These are phyloP conservation scores for Coelastrella sp. DNA, from an alignment of 139 green algal species.

Conservation along the genomic window DNA sequence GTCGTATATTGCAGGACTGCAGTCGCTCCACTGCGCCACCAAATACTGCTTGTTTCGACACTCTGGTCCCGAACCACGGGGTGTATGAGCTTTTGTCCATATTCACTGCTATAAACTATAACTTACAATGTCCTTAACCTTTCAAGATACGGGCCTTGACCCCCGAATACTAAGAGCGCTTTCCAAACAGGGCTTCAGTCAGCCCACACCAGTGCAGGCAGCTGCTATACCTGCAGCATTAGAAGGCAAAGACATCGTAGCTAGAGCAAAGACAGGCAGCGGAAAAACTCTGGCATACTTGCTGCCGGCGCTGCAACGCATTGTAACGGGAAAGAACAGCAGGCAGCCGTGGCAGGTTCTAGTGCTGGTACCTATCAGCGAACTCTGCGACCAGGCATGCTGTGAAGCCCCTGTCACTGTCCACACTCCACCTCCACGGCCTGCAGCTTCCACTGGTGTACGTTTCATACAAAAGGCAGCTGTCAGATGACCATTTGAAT, in stretches of 20 bases:
- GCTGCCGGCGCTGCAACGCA: conserved; percentile 80
- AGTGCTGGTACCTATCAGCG: conserved; percentile 92
- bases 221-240: conserved; percentile 77
- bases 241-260: conserved; percentile 88
- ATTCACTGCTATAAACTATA: background rate
- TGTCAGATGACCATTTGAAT: too few relatives aligned
- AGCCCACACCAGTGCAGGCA: conserved; percentile 79
- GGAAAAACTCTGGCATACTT: conserved; percentile 95
- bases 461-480: too few relatives aligned
- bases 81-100: background rate
- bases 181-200: conserved; percentile 72
- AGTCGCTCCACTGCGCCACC: background rate
- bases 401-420: background rate
- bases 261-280: conserved; percentile 82
- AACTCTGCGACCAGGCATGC: conserved; percentile 93
- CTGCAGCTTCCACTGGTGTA: too few relatives aligned
- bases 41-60: background rate
- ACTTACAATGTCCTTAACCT: background rate
- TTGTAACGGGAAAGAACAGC: conserved; percentile 56
- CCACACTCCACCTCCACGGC: too few relatives aligned
- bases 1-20: background rate
- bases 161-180: conserved; percentile 79
- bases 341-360: conserved; percentile 63
- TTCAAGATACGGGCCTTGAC: conserved; percentile 72
- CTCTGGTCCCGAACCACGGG: background rate